Evolutionary conservation across 2,329 filamentous ascomycete genomes (phyloP).

Genomic region (Fusarium verticillioides): DNA sequence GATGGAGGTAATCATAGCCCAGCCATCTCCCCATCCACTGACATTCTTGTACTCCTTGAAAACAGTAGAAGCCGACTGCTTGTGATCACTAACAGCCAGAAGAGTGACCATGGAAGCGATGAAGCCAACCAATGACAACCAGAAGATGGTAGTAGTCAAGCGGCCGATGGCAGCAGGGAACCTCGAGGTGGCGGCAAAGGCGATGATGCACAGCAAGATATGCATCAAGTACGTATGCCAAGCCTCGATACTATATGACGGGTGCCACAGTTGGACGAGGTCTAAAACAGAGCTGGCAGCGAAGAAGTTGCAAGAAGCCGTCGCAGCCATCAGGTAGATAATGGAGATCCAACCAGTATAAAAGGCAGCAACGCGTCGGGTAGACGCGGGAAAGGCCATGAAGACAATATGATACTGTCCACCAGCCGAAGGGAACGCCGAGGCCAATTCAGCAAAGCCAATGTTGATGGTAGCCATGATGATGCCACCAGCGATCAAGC

Average conservation of each 20-base stretch:
- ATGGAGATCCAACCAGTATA: constrained; percentile 42
- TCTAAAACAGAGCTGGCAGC: constrained; percentile 40
- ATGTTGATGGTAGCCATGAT: constrained; percentile 41
- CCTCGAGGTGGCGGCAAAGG: constrained; percentile 28
- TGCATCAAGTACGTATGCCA: constrained; percentile 44
- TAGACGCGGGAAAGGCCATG: constrained; percentile 39
- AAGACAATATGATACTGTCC: constrained; percentile 45
- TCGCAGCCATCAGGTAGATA: constrained; percentile 43
- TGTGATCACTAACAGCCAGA: constrained; percentile 31
- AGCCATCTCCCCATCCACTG: constrained; percentile 43
- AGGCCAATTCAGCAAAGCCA: constrained; percentile 43
- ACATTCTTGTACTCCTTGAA: constrained; percentile 40
- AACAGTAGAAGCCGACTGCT: constrained; percentile 31
- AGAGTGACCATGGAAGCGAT: constrained; percentile 39
- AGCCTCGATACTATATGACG: constrained; percentile 29
- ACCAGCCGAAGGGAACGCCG: constrained; percentile 41
- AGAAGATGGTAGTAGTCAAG: constrained; percentile 38
- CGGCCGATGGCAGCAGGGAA: constrained; percentile 41
- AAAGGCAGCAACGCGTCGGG: constrained; percentile 38
- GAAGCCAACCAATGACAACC: constrained; percentile 39
- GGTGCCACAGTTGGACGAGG: constrained; percentile 35
- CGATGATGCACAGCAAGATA: constrained; percentile 39
- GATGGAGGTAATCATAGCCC: constrained; percentile 40
- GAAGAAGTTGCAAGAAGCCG: constrained; percentile 44
- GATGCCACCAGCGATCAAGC: constrained; percentile 37